Percentiles rank a stretch among this genome's conserved stretches.
Conservation (phyloP, 345 rosid genomes). For the Luvunga scandens region DNA sequence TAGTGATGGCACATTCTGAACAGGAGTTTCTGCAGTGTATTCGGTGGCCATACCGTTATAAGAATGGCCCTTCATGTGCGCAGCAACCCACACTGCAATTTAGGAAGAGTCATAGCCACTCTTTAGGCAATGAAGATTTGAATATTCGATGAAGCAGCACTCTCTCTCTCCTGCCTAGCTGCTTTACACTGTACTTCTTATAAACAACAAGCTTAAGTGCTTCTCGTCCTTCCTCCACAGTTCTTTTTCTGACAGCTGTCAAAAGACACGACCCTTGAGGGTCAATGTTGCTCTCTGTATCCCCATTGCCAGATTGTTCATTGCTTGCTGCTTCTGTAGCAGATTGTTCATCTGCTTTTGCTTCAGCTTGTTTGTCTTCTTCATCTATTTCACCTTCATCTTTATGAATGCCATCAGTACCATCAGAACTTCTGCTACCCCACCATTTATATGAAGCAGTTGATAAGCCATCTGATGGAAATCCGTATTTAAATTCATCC, state of each 20-base stretch:
- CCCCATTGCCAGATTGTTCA: conserved; percentile 27
- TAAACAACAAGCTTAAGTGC: conserved; percentile 42
- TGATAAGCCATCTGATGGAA: conserved; percentile 63
- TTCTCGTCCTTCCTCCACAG: conserved; percentile 48
- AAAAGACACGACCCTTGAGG: conserved; percentile 31
- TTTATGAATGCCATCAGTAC: background rate
- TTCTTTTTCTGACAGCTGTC: conserved; percentile 44
- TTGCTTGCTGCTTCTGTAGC: background rate
- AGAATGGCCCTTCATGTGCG: background rate
- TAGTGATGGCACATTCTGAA: background rate
- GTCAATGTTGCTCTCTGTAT: conserved; percentile 15
- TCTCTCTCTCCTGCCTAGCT: conserved; percentile 40
- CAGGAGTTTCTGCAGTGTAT: background rate
- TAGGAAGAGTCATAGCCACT: conserved; percentile 27
- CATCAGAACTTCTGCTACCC: conserved; percentile 43
- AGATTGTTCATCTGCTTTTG: conserved; percentile 15
- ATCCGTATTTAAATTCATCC: conserved; percentile 74
- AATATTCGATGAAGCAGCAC: conserved; percentile 45
- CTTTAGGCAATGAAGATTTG: conserved; percentile 47
- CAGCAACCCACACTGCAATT: background rate
- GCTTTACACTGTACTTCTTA: conserved; percentile 32
- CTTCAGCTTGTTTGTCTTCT: conserved; percentile 22
- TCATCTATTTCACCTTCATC: conserved; percentile 28
- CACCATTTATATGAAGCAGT: conserved; percentile 62
- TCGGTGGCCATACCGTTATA: background rate